Base-by-base conservation (phyloP, 805 yeast genomes). In the Hanseniaspora singularis region DNA sequence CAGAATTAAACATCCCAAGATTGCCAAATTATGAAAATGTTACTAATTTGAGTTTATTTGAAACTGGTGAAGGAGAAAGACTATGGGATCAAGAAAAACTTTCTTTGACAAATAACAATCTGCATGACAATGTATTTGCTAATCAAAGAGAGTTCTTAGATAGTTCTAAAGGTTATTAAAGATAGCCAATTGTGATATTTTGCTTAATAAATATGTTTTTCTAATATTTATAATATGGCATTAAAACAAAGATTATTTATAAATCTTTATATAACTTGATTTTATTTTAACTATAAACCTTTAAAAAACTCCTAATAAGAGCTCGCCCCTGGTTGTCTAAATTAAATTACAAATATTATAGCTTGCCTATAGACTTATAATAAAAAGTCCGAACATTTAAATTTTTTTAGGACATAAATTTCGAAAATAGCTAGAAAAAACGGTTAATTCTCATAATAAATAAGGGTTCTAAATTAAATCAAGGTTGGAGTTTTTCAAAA, bases 51-150 rank as follows among this genome's bases (percentile, higher is more conserved):
- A 33, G 19, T 3, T 16, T 40, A 18, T 40, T 40, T 22, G 45
- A 47, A n/a, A 18, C n/a, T 15, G 50, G 50, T 3, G 27, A 40
- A n/a, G 72, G 74, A 45, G 67, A 73, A 52, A 88, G 86, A 55
- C 68, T 89, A 55, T 92, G 98, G 98, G 85, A 95, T 41, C 82
- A 80, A 49, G 75, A 73, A 50, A 94, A 85, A 63, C 72, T 89
- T 64, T 54, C 59, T 4, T 74, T 80, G 64, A 72, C 73, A 24
- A 77, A 81, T 55, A 59, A 64, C 5, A 81, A 77, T 58, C 69
- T 83, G 66, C 77, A 82, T 60, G 64, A 75, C 40, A 82, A 81
- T 54, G 86, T 81, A 22, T 53, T 69, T 49, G 73, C 79, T 48
- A 85, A 88, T 14, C 67, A 71, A 28, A 69, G 81, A 57, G 67